phyloP scores from a whole-genome alignment of 768 basidiomycete species.

The Podaxis sp. region DNA sequence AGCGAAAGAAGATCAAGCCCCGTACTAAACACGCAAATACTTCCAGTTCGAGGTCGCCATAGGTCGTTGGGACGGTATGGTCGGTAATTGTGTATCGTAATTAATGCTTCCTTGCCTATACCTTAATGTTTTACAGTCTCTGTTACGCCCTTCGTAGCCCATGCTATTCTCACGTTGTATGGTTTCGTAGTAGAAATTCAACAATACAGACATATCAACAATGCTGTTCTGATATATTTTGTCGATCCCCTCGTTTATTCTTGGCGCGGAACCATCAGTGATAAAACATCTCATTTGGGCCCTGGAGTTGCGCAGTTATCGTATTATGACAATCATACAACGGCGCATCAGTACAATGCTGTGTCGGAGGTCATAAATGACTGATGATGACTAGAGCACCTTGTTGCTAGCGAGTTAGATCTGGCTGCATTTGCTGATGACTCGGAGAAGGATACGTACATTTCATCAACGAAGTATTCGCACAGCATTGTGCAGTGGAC shows the following conservation, averaged over 20 bases:
- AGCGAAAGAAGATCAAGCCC: constrained; percentile 47
- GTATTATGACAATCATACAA: constrained; percentile 2
- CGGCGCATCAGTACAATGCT: constrained; percentile 6
- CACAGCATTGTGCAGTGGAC: constrained; percentile 2
- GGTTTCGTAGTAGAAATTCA: background rate
- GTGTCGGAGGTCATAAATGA: background rate
- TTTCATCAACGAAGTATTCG: background rate
- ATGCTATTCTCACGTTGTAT: background rate
- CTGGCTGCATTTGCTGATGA: background rate
- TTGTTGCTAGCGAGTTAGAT: constrained; percentile 10
- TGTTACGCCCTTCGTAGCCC: background rate
- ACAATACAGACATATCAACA: background rate
- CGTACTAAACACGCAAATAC: constrained; percentile 38
- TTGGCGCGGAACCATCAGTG: constrained; percentile 6
- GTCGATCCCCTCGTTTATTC: constrained; percentile 4
- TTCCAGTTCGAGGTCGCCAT: constrained; percentile 1
- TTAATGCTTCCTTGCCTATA: constrained; percentile 6
- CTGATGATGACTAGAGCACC: constrained; percentile 8
- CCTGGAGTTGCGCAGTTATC: background rate
- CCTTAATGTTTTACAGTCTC: constrained; percentile 1
- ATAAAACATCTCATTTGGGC: constrained; percentile 6
- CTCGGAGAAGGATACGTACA: background rate
- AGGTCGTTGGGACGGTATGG: background rate
- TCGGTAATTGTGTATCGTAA: background rate
- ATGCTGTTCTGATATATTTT: background rate